phyloP scores from a whole-genome alignment of 768 basidiomycete species.

The Rhodotorula graminis region DNA sequence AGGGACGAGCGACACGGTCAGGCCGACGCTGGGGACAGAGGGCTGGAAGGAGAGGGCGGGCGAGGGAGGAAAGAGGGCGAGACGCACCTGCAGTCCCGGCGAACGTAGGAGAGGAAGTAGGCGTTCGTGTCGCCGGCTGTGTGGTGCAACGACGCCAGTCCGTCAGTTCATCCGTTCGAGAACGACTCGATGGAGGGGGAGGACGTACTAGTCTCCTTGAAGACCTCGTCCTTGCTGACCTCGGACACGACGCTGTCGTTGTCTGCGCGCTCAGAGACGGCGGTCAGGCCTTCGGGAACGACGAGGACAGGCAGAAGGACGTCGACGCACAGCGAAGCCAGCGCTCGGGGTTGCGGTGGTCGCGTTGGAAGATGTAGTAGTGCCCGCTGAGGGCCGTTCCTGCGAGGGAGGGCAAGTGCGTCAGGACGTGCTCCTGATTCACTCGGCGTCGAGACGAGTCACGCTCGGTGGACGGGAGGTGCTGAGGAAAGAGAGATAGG shows the following conservation, averaged over 20 bases:
- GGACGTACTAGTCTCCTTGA: conserved; percentile 65
- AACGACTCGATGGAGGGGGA: neutral
- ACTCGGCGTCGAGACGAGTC: too few relatives aligned
- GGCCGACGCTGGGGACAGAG: too few relatives aligned
- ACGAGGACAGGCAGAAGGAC: too few relatives aligned
- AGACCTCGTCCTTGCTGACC: conserved; percentile 72
- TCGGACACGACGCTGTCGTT: conserved; percentile 82
- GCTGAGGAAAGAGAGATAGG: too few relatives aligned
- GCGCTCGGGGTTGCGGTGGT: conserved; percentile 48
- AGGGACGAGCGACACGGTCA: too few relatives aligned
- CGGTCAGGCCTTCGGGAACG: neutral
- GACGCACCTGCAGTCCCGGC: conserved; percentile 40
- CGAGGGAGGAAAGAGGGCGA: too few relatives aligned
- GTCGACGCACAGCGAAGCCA: conserved; percentile 69
- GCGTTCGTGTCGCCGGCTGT: conserved; percentile 43
- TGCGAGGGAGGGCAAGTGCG: conserved; percentile 4
- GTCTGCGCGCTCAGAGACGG: conserved; percentile 50
- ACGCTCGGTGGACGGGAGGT: too few relatives aligned
- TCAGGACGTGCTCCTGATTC: neutral
- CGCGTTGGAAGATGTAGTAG: conserved; percentile 83
- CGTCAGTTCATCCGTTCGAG: too few relatives aligned
- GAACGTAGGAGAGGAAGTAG: conserved; percentile 49
- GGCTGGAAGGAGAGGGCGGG: too few relatives aligned
- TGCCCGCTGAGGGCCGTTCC: conserved; percentile 57
- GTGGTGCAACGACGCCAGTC: too few relatives aligned